These are phyloP conservation scores for Cyclotella choctawhatcheeana DNA, from an alignment of 108 stramenopile species.

Conservation along the genomic window DNA sequence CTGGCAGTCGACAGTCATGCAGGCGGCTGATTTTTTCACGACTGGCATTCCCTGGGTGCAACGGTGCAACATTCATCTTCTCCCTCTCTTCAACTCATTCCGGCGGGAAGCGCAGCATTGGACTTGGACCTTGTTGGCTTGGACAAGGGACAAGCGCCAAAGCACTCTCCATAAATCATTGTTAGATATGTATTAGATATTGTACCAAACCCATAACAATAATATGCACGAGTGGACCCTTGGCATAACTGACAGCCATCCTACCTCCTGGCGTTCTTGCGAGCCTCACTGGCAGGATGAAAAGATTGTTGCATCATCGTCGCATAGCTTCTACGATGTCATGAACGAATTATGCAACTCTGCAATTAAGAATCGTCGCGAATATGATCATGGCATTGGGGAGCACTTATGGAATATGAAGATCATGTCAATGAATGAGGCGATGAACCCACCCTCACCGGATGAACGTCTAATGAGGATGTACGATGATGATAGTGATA, in stretches of 20 bases:
- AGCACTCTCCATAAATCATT: too few relatives aligned
- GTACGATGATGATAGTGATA: constrained; percentile 1
- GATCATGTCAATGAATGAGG: constrained; percentile 20
- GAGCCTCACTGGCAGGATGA: constrained; percentile 47
- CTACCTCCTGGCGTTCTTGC: constrained; percentile 13
- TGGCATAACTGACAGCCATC: constrained; percentile 36
- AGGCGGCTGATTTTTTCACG: too few relatives aligned
- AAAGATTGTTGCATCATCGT: constrained; percentile 24
- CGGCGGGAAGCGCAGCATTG: too few relatives aligned
- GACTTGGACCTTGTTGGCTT: too few relatives aligned
- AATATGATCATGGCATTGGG: constrained; percentile 36
- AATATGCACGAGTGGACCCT: constrained; percentile 38
- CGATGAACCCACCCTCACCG: constrained; percentile 10
- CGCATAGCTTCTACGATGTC: constrained; percentile 28
- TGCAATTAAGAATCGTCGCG: constrained; percentile 31
- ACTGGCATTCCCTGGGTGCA: too few relatives aligned
- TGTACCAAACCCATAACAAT: too few relatives aligned
- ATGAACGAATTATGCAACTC: constrained; percentile 40
- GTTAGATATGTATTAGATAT: too few relatives aligned
- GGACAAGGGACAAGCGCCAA: too few relatives aligned
- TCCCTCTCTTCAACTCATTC: too few relatives aligned
- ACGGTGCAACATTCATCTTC: too few relatives aligned
- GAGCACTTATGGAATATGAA: constrained; percentile 47
- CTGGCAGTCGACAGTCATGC: too few relatives aligned
- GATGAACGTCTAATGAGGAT: background rate